Conservation (phyloP, 768 basidiomycete genomes). For the Rhodocollybia butyracea region DNA sequence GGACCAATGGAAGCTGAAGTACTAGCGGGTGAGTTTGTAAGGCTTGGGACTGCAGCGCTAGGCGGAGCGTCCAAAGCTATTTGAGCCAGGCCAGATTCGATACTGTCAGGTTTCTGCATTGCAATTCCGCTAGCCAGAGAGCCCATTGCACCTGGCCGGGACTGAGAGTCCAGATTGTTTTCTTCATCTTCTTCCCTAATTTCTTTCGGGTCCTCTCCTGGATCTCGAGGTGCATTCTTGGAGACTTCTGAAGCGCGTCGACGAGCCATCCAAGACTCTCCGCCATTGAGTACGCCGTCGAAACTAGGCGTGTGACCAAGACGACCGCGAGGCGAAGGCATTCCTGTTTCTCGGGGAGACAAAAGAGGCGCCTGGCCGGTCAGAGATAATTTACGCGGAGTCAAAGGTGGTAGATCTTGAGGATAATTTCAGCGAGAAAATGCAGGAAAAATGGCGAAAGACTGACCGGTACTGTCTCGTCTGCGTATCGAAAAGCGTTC, state of each 20-base stretch:
- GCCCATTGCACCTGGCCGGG: not conserved
- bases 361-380: conserved; percentile 54
- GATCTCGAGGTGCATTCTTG: conserved; percentile 40
- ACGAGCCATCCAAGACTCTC: conserved; percentile 68
- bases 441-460: conserved; percentile 10
- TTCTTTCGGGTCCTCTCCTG: conserved; percentile 41
- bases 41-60: conserved; percentile 13
- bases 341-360: conserved; percentile 56
- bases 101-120: not conserved
- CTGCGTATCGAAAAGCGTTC: conserved; percentile 64
- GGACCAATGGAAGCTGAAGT: conserved; percentile 24
- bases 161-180: conserved; percentile 2
- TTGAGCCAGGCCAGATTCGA: conserved; percentile 12
- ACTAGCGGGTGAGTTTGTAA: conserved; percentile 13
- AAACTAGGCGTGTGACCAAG: conserved; percentile 58
- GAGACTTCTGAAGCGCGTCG: conserved; percentile 58
- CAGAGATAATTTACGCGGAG: conserved; percentile 69
- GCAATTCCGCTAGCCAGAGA: not conserved
- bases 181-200: conserved; percentile 65
- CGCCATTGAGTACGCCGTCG: conserved; percentile 67
- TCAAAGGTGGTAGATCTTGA: conserved; percentile 53
- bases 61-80: conserved; percentile 12
- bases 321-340: conserved; percentile 68
- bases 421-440: conserved; percentile 12
- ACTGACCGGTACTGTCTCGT: conserved; percentile 67